Evolutionary conservation across 148 eudicot genomes (phyloP), one percentile per base, ranked within the genome.

Genomic region (Vaccinium macrocarpon): DNA sequence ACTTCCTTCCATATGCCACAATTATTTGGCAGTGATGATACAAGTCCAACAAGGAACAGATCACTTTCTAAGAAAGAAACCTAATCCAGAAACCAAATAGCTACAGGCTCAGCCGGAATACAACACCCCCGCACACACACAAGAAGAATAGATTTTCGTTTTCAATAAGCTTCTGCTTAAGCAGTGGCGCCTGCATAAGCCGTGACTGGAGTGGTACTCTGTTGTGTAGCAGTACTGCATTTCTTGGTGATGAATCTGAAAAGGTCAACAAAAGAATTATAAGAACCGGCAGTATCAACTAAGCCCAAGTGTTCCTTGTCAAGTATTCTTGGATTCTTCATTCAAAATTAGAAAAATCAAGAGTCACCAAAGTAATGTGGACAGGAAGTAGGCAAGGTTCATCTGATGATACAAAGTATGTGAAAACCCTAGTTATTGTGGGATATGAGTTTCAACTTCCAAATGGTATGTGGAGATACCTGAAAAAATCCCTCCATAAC

Each of bases 401-500:
- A 25, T 77, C 6, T 9, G 27, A 29, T 56, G 57, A 18, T 72
- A 42, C 46, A 72, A 56, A 21, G 21, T 38, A 42, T n/a, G 49
- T 38, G 76, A 35, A 35, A 61, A 61, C 51, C 38, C 6, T 56
- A 59, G 18, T 64, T 8, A 49, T 53, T 53, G 11, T 15, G 61
- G 23, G 1, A 4, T 27, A 74, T 53, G 50, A 82, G 29, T 53
- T 6, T 74, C 12, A 35, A 35, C 38, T 35, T 35, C 38, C 38
- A 16, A 78, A 74, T 68, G 29, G 50, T 75, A 8, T 84, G 52
- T 16, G 27, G 42, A 84, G 81, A 85, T 74, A 93, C 99, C 99
- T 95, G 95, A 96, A 96, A 88, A 96, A 96, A 86, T 96, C 99
- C 96, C 99, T 94, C 99, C 99, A 96, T 86, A 96, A 78, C 48